These are phyloP conservation scores for Lachancea sp. DNA, from an alignment of 805 yeast species.

Conservation along the genomic window DNA sequence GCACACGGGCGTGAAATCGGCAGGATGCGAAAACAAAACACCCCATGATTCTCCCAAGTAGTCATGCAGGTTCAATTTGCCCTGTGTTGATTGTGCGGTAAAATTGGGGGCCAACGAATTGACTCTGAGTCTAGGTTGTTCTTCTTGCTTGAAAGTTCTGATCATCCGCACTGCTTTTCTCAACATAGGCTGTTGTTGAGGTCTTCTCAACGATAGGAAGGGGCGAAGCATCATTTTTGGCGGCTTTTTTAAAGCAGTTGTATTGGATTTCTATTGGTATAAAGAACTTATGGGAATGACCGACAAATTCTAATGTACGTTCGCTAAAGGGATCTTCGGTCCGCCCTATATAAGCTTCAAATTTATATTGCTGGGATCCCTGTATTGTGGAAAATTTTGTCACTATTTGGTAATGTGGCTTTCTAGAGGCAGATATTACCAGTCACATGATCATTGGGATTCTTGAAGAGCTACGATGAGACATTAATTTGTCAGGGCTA, in stretches of 20 bases:
- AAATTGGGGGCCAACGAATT: conserved; percentile 87
- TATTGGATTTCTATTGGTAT: no score
- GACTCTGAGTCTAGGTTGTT: conserved; percentile 61
- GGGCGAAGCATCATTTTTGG: conserved; percentile 21
- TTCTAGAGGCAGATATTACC: background rate
- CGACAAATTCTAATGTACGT: no score
- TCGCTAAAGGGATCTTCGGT: no score
- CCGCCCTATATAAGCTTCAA: no score
- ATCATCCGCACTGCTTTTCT: conserved; percentile 30
- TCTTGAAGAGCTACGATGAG: no score
- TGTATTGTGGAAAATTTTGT: background rate
- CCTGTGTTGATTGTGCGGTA: conserved; percentile 73
- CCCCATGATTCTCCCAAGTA: conserved; percentile 84
- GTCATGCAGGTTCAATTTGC: conserved; percentile 81
- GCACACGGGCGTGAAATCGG: conserved; percentile 94
- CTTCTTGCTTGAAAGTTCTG: conserved; percentile 46
- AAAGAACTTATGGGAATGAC: no score
- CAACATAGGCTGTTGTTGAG: conserved; percentile 20
- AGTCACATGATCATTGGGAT: background rate
- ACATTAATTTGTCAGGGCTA: no score
- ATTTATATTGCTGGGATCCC: no score
- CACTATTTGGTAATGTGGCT: background rate
- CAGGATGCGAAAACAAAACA: conserved; percentile 88
- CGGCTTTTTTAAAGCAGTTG: background rate
- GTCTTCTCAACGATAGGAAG: conserved; percentile 22